phyloP scores from a whole-genome alignment of 139 green algal genomes.

The Ulvella scutata region DNA sequence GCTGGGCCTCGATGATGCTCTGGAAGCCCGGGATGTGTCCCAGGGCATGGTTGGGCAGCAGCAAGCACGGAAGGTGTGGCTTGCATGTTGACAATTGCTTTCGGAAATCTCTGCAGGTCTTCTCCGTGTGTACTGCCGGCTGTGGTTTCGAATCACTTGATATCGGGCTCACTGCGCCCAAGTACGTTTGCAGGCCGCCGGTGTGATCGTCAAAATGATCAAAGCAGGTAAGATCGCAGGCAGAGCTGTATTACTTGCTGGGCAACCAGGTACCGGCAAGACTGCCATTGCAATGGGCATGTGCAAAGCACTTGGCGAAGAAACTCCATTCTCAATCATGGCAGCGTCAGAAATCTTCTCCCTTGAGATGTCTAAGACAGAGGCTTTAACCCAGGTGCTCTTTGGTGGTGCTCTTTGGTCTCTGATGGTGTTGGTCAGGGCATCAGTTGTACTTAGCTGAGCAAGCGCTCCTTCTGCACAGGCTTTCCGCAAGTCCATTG shows the following conservation, averaged over 20 bases:
- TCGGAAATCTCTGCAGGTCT: too few relatives aligned
- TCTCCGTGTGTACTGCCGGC: too few relatives aligned
- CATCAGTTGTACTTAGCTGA: too few relatives aligned
- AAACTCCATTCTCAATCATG: conserved; percentile 98
- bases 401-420: neutral
- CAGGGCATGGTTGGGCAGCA: conserved; percentile 95
- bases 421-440: too few relatives aligned
- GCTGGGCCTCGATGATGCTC: conserved; percentile 83
- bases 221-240: conserved; percentile 90
- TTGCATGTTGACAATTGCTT: too few relatives aligned
- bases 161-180: too few relatives aligned
- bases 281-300: conserved; percentile 96
- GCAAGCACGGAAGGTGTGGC: conserved; percentile 67
- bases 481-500: conserved; percentile 96
- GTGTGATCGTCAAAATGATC: conserved; percentile 94
- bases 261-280: conserved; percentile 92
- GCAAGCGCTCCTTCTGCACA: too few relatives aligned
- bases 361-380: conserved; percentile 96
- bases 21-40: conserved; percentile 80
- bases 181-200: conserved; percentile 76
- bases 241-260: conserved; percentile 82
- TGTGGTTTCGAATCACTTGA: too few relatives aligned
- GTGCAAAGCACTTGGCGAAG: conserved; percentile 86
- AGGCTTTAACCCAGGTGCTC: conserved; percentile 86
- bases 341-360: conserved; percentile 94